These are phyloP conservation scores for Amanita pallidorosea DNA, from an alignment of 768 basidiomycete species.

Conservation along the genomic window DNA sequence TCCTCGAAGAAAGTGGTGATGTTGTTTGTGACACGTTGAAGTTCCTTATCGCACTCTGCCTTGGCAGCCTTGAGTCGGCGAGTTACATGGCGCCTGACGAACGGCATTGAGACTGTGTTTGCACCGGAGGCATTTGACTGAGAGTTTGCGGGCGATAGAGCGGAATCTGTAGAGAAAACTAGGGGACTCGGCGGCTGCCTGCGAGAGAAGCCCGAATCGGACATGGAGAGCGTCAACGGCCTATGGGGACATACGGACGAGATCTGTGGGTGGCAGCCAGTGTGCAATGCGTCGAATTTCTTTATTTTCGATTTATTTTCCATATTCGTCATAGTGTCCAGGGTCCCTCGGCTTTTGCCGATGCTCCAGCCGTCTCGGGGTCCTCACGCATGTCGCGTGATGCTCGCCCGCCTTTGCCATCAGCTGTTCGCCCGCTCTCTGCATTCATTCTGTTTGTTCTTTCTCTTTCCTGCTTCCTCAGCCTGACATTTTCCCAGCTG, in stretches of 20 bases:
- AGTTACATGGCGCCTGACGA: slow-evolving; percentile 87
- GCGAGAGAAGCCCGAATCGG: slow-evolving; percentile 38
- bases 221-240: slow-evolving; percentile 26
- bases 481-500: not conserved
- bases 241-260: slow-evolving; percentile 16
- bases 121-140: slow-evolving; percentile 36
- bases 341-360: slow-evolving; percentile 12
- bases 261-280: slow-evolving; percentile 3
- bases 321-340: slow-evolving; percentile 7
- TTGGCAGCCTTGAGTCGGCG: slow-evolving; percentile 90
- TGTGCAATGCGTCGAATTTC: not conserved
- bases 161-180: slow-evolving; percentile 62
- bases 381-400: not conserved
- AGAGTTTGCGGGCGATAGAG: slow-evolving; percentile 36
- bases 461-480: not conserved
- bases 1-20: slow-evolving; percentile 95
- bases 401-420: not conserved
- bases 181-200: slow-evolving; percentile 71
- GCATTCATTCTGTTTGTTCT: not conserved
- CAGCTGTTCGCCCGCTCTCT: not conserved
- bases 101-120: slow-evolving; percentile 85
- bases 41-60: slow-evolving; percentile 93
- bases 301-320: slow-evolving; percentile 1
- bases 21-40: slow-evolving; percentile 85
- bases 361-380: not conserved